Conservation (phyloP, 2,329 filamentous ascomycete genomes). For the Hymenotorrendiella dingleyae region DNA sequence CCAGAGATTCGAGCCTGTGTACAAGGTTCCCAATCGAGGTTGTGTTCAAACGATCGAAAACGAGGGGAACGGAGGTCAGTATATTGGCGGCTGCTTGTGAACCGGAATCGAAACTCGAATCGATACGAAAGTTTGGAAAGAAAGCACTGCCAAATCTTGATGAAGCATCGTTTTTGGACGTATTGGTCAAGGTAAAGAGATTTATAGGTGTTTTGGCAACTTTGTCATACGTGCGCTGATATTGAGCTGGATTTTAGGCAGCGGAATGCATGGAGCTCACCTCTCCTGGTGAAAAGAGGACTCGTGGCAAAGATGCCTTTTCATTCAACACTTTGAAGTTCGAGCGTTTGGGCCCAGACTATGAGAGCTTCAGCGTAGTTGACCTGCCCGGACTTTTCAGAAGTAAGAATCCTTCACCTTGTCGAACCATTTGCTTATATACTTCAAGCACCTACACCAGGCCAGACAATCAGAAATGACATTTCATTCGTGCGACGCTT, state of each 20-base stretch:
- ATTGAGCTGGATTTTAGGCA: no score
- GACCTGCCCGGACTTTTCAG: constrained; percentile 53
- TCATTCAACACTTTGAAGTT: constrained; percentile 17
- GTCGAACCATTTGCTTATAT: no score
- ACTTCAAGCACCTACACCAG: constrained; percentile 4
- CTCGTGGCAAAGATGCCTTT: no score
- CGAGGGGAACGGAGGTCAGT: constrained; percentile 4
- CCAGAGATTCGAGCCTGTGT: constrained; percentile 33
- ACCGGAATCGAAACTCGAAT: no score
- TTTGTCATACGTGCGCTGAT: no score
- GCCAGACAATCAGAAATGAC: constrained; percentile 7
- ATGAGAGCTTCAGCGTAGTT: constrained; percentile 50
- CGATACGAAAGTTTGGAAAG: no score
- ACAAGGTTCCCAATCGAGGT: constrained; percentile 41
- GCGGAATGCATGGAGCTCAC: no score
- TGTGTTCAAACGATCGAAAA: constrained; percentile 26
- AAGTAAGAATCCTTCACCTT: no score
- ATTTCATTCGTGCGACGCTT: constrained; percentile 38
- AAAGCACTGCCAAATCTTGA: no score
- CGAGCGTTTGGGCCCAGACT: constrained; percentile 29
- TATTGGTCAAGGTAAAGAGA: no score
- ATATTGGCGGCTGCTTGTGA: background rate
- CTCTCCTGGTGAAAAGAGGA: background rate
- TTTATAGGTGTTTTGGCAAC: no score
- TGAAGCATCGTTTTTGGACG: no score